A percentile compares a stretch with the other conserved stretches of the same genome.
These are phyloP conservation scores for Chaetomium strumarium DNA, from an alignment of 2,329 filamentous ascomycete genomes.

Conservation along the genomic window DNA sequence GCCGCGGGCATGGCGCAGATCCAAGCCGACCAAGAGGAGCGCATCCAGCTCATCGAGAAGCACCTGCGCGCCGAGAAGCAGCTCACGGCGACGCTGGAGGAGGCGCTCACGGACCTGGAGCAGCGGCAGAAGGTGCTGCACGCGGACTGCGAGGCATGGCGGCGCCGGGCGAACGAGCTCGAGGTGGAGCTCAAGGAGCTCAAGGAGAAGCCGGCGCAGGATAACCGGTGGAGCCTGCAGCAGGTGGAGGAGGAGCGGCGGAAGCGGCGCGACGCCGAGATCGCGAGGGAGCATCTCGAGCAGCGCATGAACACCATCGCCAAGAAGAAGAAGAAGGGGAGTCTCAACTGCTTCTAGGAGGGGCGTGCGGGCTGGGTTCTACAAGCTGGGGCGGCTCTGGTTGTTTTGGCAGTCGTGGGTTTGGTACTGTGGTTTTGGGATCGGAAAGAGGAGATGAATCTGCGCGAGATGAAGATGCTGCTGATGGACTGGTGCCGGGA, in stretches of 20 bases:
- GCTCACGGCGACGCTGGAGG: constrained; percentile 88
- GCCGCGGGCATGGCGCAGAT: constrained; percentile 57
- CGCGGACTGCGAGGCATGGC: constrained; percentile 83
- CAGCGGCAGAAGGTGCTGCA: constrained; percentile 88
- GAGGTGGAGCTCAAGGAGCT: constrained; percentile 67
- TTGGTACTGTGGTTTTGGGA: neutral
- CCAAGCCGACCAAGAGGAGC: constrained; percentile 89
- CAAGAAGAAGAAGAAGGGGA: constrained; percentile 89
- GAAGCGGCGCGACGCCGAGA: constrained; percentile 84
- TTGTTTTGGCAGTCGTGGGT: neutral
- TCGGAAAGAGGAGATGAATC: neutral
- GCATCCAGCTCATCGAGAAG: constrained; percentile 94
- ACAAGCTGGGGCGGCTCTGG: neutral
- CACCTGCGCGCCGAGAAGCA: constrained; percentile 94
- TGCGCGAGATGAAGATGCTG: neutral
- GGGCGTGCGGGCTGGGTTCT: constrained; percentile 6
- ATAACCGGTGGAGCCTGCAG: constrained; percentile 67
- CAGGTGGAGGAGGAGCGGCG: constrained; percentile 95
- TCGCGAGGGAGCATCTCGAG: constrained; percentile 81
- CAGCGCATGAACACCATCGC: constrained; percentile 90
- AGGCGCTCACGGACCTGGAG: constrained; percentile 91
- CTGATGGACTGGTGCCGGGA: neutral
- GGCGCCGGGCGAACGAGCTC: constrained; percentile 72
- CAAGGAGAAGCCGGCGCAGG: constrained; percentile 48
- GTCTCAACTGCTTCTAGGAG: constrained; percentile 89